Conservation (phyloP, 2,329 filamentous ascomycete genomes). For the Alternaria infectoria region DNA sequence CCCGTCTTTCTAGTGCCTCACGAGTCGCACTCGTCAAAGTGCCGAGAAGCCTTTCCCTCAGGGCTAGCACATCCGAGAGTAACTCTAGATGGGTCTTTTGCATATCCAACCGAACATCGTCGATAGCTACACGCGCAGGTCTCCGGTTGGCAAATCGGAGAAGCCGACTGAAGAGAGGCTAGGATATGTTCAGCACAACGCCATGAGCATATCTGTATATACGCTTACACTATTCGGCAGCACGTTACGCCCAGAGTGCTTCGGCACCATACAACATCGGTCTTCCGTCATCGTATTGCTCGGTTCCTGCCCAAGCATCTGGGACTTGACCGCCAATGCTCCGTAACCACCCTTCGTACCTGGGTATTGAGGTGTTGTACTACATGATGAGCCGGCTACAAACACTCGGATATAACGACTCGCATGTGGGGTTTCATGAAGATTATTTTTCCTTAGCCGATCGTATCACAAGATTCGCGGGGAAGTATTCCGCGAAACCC, state of each 20-base stretch:
- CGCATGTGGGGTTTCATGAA: conserved; percentile 16
- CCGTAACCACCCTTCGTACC: not conserved
- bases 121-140: conserved; percentile 47
- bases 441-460: not conserved
- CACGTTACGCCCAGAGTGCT: conserved; percentile 33
- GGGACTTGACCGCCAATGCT: not conserved
- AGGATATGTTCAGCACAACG: conserved; percentile 12
- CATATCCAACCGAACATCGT: conserved; percentile 47
- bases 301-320: not conserved
- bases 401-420: conserved; percentile 16
- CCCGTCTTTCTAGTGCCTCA: conserved; percentile 37
- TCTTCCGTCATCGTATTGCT: conserved; percentile 30
- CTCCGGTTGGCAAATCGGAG: conserved; percentile 48
- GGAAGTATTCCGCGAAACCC: conserved; percentile 25
- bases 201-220: no score
- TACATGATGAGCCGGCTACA: not conserved
- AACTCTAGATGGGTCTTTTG: conserved; percentile 52
- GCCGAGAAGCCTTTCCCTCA: conserved; percentile 49
- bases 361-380: not conserved
- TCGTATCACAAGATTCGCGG: conserved; percentile 15
- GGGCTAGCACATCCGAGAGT: conserved; percentile 52
- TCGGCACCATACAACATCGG: conserved; percentile 33
- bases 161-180: conserved; percentile 51
- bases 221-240: conserved; percentile 41
- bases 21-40: conserved; percentile 35